Base-by-base conservation (phyloP, 305 asterid species). In the Plantago coronopus region DNA sequence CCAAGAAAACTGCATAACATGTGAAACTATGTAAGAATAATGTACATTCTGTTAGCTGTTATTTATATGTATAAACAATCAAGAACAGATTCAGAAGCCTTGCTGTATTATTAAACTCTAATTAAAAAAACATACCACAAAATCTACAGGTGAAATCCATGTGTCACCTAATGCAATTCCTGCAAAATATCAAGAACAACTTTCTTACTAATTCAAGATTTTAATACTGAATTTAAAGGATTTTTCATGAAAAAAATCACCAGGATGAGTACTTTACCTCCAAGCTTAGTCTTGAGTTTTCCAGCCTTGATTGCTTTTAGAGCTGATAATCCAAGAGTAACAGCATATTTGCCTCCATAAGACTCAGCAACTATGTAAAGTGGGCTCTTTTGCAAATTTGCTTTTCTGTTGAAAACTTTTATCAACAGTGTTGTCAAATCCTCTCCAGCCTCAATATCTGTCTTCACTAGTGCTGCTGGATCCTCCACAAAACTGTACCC, bases 101-200 rank as follows among this genome's bases (percentile, higher is more conserved):
- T n/a, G 11, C 17, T 9, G 21, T 14, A 16, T 12, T 22, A 22
- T 21, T 27, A 22, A 40, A 29, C 4, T 56, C 7, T 1, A 23
- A 17, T 22, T 0, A 25, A 16, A 54, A 44, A 50, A 56, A 1
- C 47, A 23, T 74, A 89, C 99, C 83, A 84, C 86, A 78, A 79
- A 93, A 81, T 86, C 95, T 72, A 81, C 95, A 2, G 98, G 98
- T 71, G 98, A 91, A 48, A 91, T 91, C 98, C 97, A 91, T 31
- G 89, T 74, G 67, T 84, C 86, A 43, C 96, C 97, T 74, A 93
- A 72, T 51, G 86, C 94, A 73, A 93, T 76, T 69, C 99, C 99
- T 93, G 55, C 45, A 38, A 19, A 6, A 48, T 44, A 38, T 11
- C 23, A 48, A 46, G 15, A 56, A 7, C 6, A 34, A 37, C 11